Percentiles rank a stretch among this genome's conserved stretches.
These are phyloP conservation scores for Knoxdaviesia capensis DNA, from an alignment of 2,329 filamentous ascomycete genomes.

Conservation along the genomic window DNA sequence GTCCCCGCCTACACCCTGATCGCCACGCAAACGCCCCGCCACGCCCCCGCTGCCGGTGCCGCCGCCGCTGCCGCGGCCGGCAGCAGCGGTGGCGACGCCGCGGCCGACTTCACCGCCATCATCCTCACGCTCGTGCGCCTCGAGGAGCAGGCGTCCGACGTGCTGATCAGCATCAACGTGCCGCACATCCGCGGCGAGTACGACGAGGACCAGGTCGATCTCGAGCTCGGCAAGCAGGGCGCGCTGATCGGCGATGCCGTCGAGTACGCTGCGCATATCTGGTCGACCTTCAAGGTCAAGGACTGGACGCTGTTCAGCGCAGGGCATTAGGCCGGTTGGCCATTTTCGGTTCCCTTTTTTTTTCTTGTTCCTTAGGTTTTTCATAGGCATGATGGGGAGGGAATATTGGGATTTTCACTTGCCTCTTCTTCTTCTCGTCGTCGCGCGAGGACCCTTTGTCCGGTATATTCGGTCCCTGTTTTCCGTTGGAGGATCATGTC, in stretches of 20 bases:
- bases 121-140: conserved; percentile 62
- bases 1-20: conserved; percentile 50
- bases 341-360: no score
- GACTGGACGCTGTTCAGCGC: conserved; percentile 57
- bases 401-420: not conserved
- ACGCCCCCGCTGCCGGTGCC: conserved; percentile 9
- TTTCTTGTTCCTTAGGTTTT: no score
- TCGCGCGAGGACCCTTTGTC: no score
- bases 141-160: conserved; percentile 54
- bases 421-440: not conserved
- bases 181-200: conserved; percentile 63
- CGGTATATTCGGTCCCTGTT: no score
- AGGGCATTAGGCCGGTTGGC: no score
- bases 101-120: conserved; percentile 49
- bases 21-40: conserved; percentile 35
- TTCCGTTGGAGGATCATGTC: no score
- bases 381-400: not conserved
- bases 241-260: conserved; percentile 47
- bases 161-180: conserved; percentile 74
- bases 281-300: conserved; percentile 55
- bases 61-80: no score
- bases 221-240: conserved; percentile 43
- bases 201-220: conserved; percentile 49
- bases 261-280: conserved; percentile 46
- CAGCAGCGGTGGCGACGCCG: conserved; percentile 12